Evolutionary conservation across 2,329 filamentous ascomycete species (phyloP), one percentile per base, ranked within the genome.

Genomic region (Bisporella sp.): DNA sequence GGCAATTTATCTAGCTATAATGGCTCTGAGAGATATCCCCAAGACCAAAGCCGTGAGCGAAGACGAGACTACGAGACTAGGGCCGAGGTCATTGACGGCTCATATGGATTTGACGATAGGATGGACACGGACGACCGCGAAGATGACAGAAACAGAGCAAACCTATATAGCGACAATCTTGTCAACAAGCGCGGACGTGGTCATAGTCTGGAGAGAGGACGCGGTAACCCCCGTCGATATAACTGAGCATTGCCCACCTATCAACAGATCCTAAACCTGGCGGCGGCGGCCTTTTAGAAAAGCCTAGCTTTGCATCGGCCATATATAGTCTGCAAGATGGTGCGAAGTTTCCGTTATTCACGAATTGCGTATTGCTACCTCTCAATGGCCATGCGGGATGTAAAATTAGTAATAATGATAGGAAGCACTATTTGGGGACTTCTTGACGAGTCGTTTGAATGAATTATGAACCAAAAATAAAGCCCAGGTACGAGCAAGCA

Each of bases 61-160:
- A 51, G 56, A 49, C 47, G 58, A 54, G 57, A 58, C 12, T 54
- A 57, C 32, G 52, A 56, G 13, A 52, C 31, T 29, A 31, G 62
- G 30, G 60, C 63, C 9, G 63, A 65, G 21, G 50, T 67, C 12
- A 55, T 63, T 37, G 65, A 67, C 55, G 65, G 65, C 4, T 60
- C 64, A 40, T 65, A 66, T 47, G 65, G 65, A 9, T 67, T 67
- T 48, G 61, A 63, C 4, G 62, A 66, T 48, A 56, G 58, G 5
- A 66, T 67, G 63, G 64, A 66, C 4, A 63, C 58, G 0, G 61
- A 67, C 48, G 59, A 64, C 31, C 46, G 45, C 11, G 51, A 62
- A 11, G 51, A 52, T 6, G 40, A 55, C 12, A 52, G 49, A 30
- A 47, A 48, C 4, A 47, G 55, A 44, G 53, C 54, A 45, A 56